Conservation (phyloP, 2,329 filamentous ascomycete species). For the Arachnopeziza araneosa region DNA sequence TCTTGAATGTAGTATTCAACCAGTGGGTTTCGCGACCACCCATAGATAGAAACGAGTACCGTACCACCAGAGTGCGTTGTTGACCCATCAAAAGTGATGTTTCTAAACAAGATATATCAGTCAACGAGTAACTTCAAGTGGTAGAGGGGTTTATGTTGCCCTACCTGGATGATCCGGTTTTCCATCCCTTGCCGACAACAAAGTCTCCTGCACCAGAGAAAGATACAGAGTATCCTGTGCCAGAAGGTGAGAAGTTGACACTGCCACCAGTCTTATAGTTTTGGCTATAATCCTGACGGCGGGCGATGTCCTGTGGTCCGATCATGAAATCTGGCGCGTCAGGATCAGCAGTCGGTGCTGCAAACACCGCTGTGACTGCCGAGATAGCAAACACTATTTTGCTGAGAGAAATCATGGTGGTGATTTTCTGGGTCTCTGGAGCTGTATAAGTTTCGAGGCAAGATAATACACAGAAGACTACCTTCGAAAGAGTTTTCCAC, state of each 20-base stretch:
- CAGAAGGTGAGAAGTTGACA: constrained; percentile 6
- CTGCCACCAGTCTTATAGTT: constrained; percentile 15
- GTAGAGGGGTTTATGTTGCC: neutral
- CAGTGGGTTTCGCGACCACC: constrained; percentile 47
- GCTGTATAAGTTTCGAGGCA: neutral
- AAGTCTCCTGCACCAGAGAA: constrained; percentile 12
- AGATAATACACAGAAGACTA: neutral
- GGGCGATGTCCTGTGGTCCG: neutral
- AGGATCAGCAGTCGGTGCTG: neutral
- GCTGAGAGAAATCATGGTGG: neutral
- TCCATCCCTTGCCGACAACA: constrained; percentile 19
- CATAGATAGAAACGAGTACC: constrained; percentile 49
- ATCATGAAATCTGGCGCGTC: neutral
- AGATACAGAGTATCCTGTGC: constrained; percentile 1
- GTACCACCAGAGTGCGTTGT: constrained; percentile 33
- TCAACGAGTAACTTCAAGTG: neutral
- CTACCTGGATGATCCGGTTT: constrained; percentile 8
- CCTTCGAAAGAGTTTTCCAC: neutral
- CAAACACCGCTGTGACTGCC: neutral
- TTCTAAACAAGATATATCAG: constrained; percentile 1
- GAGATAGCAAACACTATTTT: neutral
- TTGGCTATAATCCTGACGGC: constrained; percentile 9
- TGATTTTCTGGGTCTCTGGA: neutral
- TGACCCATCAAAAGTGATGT: constrained; percentile 33
- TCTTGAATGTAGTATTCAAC: constrained; percentile 57